Evolutionary conservation across 176 grass and related monocot species (phyloP).

Genomic region (Avena insularis): DNA sequence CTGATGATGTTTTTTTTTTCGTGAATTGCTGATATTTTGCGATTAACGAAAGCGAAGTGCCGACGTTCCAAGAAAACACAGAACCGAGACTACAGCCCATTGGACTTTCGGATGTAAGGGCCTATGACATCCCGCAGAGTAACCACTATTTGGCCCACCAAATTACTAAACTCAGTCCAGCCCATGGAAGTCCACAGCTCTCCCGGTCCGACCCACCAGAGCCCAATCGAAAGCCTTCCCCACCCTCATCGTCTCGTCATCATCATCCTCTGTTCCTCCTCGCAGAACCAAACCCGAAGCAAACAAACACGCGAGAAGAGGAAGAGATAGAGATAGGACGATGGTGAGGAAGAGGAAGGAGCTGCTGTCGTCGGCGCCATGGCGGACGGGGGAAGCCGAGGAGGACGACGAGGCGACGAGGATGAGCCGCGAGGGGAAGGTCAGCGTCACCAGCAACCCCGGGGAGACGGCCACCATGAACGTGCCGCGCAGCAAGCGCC

Average conservation of each 20-base stretch:
- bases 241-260: constrained; percentile 39
- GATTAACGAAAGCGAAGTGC: no score
- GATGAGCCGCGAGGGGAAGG: constrained; percentile 70
- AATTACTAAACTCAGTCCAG: not conserved
- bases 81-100: no score
- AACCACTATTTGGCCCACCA: not conserved
- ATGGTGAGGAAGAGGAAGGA: constrained; percentile 77
- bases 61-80: no score
- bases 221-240: constrained; percentile 6
- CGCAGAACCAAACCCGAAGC: constrained; percentile 2
- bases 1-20: no score
- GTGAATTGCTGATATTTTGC: no score
- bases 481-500: constrained; percentile 55
- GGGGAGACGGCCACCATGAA: constrained; percentile 81
- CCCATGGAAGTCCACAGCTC: not conserved
- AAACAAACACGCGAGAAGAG: not conserved
- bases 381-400: constrained; percentile 71
- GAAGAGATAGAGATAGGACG: not conserved
- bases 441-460: constrained; percentile 69
- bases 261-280: constrained; percentile 6
- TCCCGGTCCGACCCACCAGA: not conserved
- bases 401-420: constrained; percentile 55
- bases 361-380: constrained; percentile 79
- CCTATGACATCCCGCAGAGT: not conserved
- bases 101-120: not conserved